Evolutionary conservation across 2,329 filamentous ascomycete species (phyloP), one percentile per base, ranked within the genome.

Genomic region (Monosporascus sp.): DNA sequence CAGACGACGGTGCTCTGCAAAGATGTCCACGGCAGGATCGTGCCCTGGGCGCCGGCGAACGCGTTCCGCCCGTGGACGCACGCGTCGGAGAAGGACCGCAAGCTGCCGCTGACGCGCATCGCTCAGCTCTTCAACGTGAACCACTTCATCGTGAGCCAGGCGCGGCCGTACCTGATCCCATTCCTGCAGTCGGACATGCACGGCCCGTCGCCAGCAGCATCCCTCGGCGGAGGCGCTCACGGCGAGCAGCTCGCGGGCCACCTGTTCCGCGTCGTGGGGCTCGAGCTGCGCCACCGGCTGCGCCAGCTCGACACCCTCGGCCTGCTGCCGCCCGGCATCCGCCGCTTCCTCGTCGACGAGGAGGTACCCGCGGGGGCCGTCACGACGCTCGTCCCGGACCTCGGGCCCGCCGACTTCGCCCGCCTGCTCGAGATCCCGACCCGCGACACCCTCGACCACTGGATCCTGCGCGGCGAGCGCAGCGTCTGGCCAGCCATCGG

Each of bases 131-230:
- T 94, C 78, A 95, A 95, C 67, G 89, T 95, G 50, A 95, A 96
- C 66, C 92, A 97, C 74, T 97, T 95, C 72, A 90, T 97, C 58
- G 85, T 97, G 60, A 94, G 89, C 59, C 93, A 97, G 73, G 91
- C 93, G 1, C 81, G 92, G 3, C 93, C 93, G 0, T 96, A 96
- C 69, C 77, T 96, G 17, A 86, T 93, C 27, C 92, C 92, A 0
- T 94, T 96, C 63, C 77, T 95, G 5, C 84, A 87, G 56, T 88
- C 86, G 46, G 89, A 93, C 60, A 84, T 92, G 73, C 88, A 92
- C 69, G 86, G 88, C 5, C 87, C 89, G 0, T 82, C 83, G 60
- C 80, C 43, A 4, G 78, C 66, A 80, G 75, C 60, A 81, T 75
- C 68, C 83, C 75, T 57, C 81, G 74, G 63, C 82, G 74, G 69